Conservation (phyloP, 108 stramenopile genomes). For the Fistulifera pelliculosa region DNA sequence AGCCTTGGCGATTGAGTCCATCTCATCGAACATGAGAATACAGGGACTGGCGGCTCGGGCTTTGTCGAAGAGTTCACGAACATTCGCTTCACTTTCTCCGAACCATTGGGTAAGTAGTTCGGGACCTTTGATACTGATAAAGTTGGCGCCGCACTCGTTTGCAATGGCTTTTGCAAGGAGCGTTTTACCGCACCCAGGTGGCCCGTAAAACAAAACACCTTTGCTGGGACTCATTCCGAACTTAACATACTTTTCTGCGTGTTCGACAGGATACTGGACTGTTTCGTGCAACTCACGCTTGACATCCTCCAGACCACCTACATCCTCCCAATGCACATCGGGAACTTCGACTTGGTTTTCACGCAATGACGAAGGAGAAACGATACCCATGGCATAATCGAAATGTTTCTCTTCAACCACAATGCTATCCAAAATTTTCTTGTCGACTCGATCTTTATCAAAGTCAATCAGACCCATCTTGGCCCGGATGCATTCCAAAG, state of each 20-base stretch:
- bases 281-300: slow-evolving; percentile 97
- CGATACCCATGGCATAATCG: slow-evolving; percentile 81
- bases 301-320: slow-evolving; percentile 97
- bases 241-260: slow-evolving; percentile 86
- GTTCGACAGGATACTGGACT: slow-evolving; percentile 96
- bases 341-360: slow-evolving; percentile 92
- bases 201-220: slow-evolving; percentile 94
- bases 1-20: slow-evolving; percentile 92
- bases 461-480: slow-evolving; percentile 84
- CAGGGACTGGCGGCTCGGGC: slow-evolving; percentile 84
- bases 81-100: slow-evolving; percentile 96
- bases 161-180: slow-evolving; percentile 98
- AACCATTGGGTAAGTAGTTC: slow-evolving; percentile 96
- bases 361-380: slow-evolving; percentile 87
- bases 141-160: slow-evolving; percentile 96
- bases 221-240: slow-evolving; percentile 90
- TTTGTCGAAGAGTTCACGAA: slow-evolving; percentile 89
- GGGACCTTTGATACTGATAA: slow-evolving; percentile 95
- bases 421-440: slow-evolving; percentile 76
- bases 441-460: slow-evolving; percentile 72
- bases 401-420: slow-evolving; percentile 91
- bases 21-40: slow-evolving; percentile 99
- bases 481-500: slow-evolving; percentile 76
- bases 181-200: slow-evolving; percentile 92
- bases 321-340: slow-evolving; percentile 97